Base-by-base conservation (phyloP, 2,329 filamentous ascomycete genomes). In the Myriangium duriaei region DNA sequence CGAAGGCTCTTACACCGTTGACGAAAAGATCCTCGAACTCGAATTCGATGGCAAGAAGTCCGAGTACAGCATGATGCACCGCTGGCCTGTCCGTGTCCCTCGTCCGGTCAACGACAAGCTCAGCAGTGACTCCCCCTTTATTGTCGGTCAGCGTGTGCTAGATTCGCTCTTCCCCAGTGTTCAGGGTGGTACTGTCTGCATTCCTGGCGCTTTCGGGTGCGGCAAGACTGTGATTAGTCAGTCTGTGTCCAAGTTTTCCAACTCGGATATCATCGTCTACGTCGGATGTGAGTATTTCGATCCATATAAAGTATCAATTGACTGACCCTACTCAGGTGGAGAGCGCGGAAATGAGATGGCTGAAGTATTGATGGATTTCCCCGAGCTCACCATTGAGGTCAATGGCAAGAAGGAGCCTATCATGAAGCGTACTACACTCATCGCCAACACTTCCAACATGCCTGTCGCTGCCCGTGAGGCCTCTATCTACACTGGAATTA, bases 401-500 rank as follows among this genome's bases (percentile, higher is more conserved):
- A 81, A 94, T 30, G 91, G 91, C 52, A 85, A 88, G 57, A 81
- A 88, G 65, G 91, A 98, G 61, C 87, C 88, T 50, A 98, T 98
- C 69, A 98, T 98, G 91, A 98, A 98, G 76, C 88, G 91, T 61
- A 98, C 91, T 11, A 92, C 86, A 14, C 73, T 98, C 44, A 96
- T 98, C 57, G 91, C 91, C 61, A 98, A 98, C 67, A 98, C 91
- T 30, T 98, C 91, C 53, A 98, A 98, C 72, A 98, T 98, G 91
- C 91, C 91, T 45, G 91, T 98, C 55, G 91, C 91, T 47, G 91
- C 91, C 44, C 85, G 91, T 67, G 91, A 98, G 64, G 91, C 91
- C 41, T 98, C 91, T 47, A 98, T 98, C 59, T 98, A 98, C 66
- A 98, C 91, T 3, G 91, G 76, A 57, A 94, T 95, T 47, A 93